Percentiles rank a stretch among this genome's conserved stretches.
Evolutionary conservation across 495 filamentous ascomycete species (phyloP).

Genomic region (Aspergillus conjunctus): DNA sequence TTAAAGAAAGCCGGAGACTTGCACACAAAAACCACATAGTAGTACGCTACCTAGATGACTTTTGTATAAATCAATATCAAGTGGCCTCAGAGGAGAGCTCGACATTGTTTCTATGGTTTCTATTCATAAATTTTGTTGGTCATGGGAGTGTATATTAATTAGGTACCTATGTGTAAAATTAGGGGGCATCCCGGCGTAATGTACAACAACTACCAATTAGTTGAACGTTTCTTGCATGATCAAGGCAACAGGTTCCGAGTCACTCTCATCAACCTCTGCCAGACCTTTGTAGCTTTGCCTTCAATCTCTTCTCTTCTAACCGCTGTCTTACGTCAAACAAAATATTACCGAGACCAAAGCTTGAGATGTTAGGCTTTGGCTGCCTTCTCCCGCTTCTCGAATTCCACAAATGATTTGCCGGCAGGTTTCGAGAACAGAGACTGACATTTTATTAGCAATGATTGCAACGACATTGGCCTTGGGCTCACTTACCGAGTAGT

Average conservation of each 20-base stretch:
- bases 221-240: slow-evolving; percentile 12
- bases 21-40: too few species aligned
- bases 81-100: neutral
- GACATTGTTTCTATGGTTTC: neutral
- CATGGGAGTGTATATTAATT: neutral
- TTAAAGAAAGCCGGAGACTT: too few species aligned
- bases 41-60: too few species aligned
- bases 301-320: slow-evolving; percentile 5
- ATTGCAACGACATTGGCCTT: neutral
- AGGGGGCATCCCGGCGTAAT: slow-evolving; percentile 9
- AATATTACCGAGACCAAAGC: slow-evolving; percentile 4
- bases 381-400: slow-evolving; percentile 39
- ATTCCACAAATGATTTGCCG: slow-evolving; percentile 45
- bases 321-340: neutral
- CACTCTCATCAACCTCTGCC: neutral
- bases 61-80: too few species aligned
- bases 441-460: slow-evolving; percentile 29
- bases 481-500: slow-evolving; percentile 47
- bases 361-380: slow-evolving; percentile 32
- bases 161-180: slow-evolving; percentile 7
- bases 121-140: neutral
- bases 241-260: neutral
- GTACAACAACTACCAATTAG: slow-evolving; percentile 15
- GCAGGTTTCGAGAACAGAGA: slow-evolving; percentile 56
- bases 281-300: slow-evolving; percentile 6